Evolutionary conservation across 352 stramenopile species (phyloP), one percentile per base, ranked within the genome.

Genomic region (Halophytophthora polymorphica): DNA sequence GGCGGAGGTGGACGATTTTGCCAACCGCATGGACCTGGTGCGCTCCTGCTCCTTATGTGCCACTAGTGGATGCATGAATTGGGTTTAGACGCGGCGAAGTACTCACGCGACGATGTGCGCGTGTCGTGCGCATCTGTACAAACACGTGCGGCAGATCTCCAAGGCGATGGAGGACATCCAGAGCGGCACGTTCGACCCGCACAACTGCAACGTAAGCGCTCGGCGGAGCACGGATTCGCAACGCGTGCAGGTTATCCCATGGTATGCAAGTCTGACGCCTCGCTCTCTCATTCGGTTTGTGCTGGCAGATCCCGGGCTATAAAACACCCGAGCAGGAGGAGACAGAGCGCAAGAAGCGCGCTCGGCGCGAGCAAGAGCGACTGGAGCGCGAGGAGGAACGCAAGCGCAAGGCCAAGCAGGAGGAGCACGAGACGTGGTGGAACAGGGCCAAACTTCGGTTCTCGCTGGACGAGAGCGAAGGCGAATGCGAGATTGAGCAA

Each of bases 131-230:
- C 39, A 55, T 29, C 21, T 49, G 4, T n/a, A n/a, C n/a, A n/a
- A n/a, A n/a, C n/a, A n/a, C 35, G 23, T 12, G 31, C 6, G 45
- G 41, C 58, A 92, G 79, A 78, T 92, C 28, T 56, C 82, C 2
- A 51, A 82, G 34, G 82, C 79, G 12, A 87, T 92, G 66, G 75
- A 89, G 14, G 65, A 90, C 53, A 88, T 92, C 63, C 83, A 92
- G 64, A 75, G 79, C 34, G 82, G 77, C 3, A 90, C 82, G 34
- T 92, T 92, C 38, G 82, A 92, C 49, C 77, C 82, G 0, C 31
- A 73, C 17, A 71, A 72, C 13, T 92, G 82, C 64, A 87, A 89
- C 35, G 77, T 85, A 49, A 35, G 45, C 28, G n/a, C 8, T 33
- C 37, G 3, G 18, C 4, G 17, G 13, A n/a, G n/a, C n/a, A n/a